Evolutionary conservation across 1,139 yeast genomes (phyloP), one percentile per base, ranked within the genome.

Genomic region (Candida sanyaensis): DNA sequence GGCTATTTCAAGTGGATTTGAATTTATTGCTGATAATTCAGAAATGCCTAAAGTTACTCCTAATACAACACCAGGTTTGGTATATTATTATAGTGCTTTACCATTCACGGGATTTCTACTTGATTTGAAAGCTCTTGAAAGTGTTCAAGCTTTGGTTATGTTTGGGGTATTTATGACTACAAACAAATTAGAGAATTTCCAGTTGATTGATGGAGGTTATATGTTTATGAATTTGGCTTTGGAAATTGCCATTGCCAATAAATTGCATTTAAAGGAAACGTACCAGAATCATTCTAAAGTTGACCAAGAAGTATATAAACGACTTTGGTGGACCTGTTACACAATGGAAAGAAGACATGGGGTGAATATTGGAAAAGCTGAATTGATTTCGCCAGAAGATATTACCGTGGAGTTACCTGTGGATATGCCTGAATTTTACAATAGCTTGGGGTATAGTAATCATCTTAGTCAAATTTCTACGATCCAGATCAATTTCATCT

Each of bases 21-120:
- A 57, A 34, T 56, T 54, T 32, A 63, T 86, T 29, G 87, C 81
- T 43, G 72, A 75, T 2, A 61, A 73, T 6, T 78, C 74, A 43
- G 81, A 74, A 30, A 66, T 62, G 26, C 47, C 52, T 1, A 32
- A 41, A 26, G 28, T 47, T 11, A 27, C 47, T 2, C 42, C 43
- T 7, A 68, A 65, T 28, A 57, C 59, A 23, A 59, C 59, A 32
- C 58, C 62, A 1, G 60, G 61, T 2, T 52, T 54, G 37, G 44
- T 40, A 7, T 58, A 53, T 36, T 58, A 53, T 37, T 52, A 52
- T 33, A 55, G 57, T 11, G 52, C 58, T 29, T 50, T 56, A 37
- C 57, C 55, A 11, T 58, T 56, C 48, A 54, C 54, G 6, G 61
- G 62, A n/a, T 49, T 52, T 27, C 41, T 52, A 26, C 50, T 58